Percentiles rank a stretch among this genome's conserved stretches.
These are phyloP conservation scores for Neovahlkampfia damariscottae DNA, from an alignment of 78 protist genomes.

Conservation along the genomic window DNA sequence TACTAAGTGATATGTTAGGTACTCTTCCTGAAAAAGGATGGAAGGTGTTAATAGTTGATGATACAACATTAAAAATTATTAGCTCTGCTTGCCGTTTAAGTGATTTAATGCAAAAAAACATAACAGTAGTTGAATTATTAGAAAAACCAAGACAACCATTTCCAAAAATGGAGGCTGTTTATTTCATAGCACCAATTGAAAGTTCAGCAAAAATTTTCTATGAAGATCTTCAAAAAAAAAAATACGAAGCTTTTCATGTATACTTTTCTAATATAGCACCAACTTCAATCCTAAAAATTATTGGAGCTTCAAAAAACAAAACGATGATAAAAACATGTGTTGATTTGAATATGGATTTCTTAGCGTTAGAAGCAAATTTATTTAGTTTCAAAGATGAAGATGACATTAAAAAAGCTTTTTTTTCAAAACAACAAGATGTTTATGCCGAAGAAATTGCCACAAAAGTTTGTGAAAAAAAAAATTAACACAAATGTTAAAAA, in stretches of 20 bases:
- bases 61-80: background rate
- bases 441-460: too few species aligned
- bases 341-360: background rate
- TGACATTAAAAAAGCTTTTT: background rate
- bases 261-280: background rate
- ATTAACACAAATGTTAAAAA: background rate
- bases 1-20: too few species aligned
- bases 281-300: background rate
- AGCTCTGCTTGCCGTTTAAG: background rate
- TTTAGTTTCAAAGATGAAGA: background rate
- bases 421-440: background rate
- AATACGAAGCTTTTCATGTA: background rate
- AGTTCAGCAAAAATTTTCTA: background rate
- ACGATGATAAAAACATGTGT: background rate
- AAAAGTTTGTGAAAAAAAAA: background rate
- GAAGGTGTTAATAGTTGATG: background rate
- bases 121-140: background rate
- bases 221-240: background rate
- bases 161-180: background rate
- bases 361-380: background rate
- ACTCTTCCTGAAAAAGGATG: background rate
- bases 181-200: background rate
- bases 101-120: background rate
- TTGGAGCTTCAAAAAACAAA: background rate
- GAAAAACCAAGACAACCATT: background rate